phyloP scores from a whole-genome alignment of 106 monocot species.

The Amphibolis antarctica region DNA sequence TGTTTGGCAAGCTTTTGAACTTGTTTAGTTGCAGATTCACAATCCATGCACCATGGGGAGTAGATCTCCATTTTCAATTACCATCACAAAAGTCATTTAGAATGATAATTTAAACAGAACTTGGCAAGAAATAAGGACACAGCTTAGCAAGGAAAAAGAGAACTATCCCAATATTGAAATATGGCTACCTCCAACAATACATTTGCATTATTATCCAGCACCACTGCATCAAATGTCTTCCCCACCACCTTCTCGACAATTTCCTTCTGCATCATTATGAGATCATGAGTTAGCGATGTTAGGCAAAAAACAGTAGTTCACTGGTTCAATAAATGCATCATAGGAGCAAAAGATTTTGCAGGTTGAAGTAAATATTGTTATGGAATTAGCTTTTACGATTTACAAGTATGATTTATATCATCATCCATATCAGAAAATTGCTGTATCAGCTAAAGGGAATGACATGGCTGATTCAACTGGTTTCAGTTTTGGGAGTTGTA shows the following conservation, averaged over 20 bases:
- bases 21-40: constrained; percentile 59
- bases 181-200: constrained; percentile 78
- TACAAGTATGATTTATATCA: too few relatives aligned
- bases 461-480: too few relatives aligned
- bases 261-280: constrained; percentile 36
- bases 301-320: not conserved
- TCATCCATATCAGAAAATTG: too few relatives aligned
- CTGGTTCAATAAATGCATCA: too few relatives aligned
- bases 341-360: too few relatives aligned
- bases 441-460: too few relatives aligned
- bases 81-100: not conserved
- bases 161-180: not conserved
- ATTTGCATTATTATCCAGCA: constrained; percentile 59
- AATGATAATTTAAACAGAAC: not conserved
- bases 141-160: not conserved
- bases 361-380: too few relatives aligned
- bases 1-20: constrained; percentile 72
- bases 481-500: too few relatives aligned
- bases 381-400: too few relatives aligned
- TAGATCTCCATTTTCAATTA: constrained; percentile 39
- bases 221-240: constrained; percentile 54
- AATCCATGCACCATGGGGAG: constrained; percentile 87
- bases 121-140: not conserved
- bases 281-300: not conserved
- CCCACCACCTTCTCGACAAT: constrained; percentile 77